phyloP scores from a whole-genome alignment of 202 grass and related monocot species.

The Schoenoplectus triqueter region DNA sequence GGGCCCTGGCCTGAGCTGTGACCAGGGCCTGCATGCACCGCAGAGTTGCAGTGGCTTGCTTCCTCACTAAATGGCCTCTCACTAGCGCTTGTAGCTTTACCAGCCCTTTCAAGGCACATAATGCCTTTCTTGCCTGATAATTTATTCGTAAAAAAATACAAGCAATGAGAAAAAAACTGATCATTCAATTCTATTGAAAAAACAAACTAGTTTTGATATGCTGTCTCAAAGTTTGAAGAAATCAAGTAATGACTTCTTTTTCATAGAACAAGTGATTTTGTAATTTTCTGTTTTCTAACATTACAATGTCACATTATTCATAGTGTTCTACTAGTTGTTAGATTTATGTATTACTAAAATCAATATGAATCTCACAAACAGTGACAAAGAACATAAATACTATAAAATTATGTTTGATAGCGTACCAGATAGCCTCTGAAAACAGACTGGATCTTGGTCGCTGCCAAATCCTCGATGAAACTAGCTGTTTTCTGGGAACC shows the following conservation, averaged over 20 bases:
- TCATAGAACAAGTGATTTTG: too few species aligned
- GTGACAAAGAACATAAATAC: not conserved
- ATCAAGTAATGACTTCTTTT: too few species aligned
- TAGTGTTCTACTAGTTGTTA: not conserved
- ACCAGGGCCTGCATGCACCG: conserved; percentile 78
- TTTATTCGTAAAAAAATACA: not conserved
- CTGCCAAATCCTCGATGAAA: conserved; percentile 53
- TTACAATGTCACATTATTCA: not conserved
- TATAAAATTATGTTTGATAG: not conserved
- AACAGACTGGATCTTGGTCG: conserved; percentile 70
- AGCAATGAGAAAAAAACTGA: not conserved
- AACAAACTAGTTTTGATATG: not conserved
- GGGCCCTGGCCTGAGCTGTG: conserved; percentile 64
- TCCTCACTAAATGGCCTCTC: conserved; percentile 76
- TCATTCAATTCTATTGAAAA: not conserved
- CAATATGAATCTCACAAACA: not conserved
- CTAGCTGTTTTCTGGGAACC: conserved; percentile 17
- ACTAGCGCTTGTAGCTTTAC: conserved; percentile 92
- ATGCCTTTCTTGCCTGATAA: conserved; percentile 81
- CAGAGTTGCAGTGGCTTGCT: conserved; percentile 75
- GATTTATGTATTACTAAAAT: not conserved
- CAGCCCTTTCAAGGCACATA: conserved; percentile 74
- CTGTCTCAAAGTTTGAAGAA: too few species aligned
- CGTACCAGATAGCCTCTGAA: conserved; percentile 90
- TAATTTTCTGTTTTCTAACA: not conserved